Evolutionary conservation across 2,329 filamentous ascomycete genomes (phyloP), one percentile per base, ranked within the genome.

Genomic region (Cordyceps farinosa): DNA sequence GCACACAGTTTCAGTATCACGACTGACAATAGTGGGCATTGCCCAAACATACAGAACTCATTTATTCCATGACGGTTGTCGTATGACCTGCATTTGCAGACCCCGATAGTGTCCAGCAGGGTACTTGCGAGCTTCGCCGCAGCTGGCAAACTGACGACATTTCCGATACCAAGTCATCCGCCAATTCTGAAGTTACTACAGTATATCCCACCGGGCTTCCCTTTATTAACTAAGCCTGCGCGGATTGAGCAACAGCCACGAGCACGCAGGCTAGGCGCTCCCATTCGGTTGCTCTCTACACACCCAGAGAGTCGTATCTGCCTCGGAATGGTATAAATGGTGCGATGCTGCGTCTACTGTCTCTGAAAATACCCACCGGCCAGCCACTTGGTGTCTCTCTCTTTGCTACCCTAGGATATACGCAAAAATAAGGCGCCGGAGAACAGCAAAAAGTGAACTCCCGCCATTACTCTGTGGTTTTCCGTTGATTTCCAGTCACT

Each of bases 1-100:
- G n/a, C n/a, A 15, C 22, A n/a, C 55, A 32, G 55, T 58, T 58
- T 58, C 55, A 50, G 55, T 38, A 45, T 45, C 40, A 22, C 15
- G 22, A 22, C 22, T 22, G 22, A 22, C 40, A 11, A 44, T 45
- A 56, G 53, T 40, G 29, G 38, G 38, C 15, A 56, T 56, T 34
- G 2, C 55, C 50, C 22, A 22, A 22, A 22, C 22, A 22, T 22
- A 22, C 22, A 22, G 22, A 42, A 27, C 22, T n/a, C 42, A 58
- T 58, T 27, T 13, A 11, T 57, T 30, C 42, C 30, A 27, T 58
- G n/a, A 27, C 15, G 17, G 30, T 32, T 32, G 17, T 36, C 53
- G 40, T 42, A 32, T 15, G 29, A 56, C 42, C 29, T 22, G 22
- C 22, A 22, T 22, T 22, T 30, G 27, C 45, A 29, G 45, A 27